Evolutionary conservation across 805 yeast species (phyloP).

Genomic region (Candida broadrunensis): DNA sequence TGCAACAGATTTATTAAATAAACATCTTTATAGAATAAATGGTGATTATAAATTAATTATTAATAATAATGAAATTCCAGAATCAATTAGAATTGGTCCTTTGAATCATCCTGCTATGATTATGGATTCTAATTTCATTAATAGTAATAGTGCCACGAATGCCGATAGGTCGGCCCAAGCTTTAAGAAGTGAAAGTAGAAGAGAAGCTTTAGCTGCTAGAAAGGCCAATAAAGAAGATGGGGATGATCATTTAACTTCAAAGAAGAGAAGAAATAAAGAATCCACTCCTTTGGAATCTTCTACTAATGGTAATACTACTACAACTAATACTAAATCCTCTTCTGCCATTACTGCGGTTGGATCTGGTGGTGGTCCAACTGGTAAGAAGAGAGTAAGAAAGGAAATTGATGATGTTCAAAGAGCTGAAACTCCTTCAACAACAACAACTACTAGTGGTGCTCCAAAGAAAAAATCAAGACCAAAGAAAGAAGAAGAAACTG

Average conservation of each 20-base stretch:
- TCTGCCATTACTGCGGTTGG: not conserved
- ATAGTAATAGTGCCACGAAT: slow-evolving; percentile 38
- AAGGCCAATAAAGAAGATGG: slow-evolving; percentile 52
- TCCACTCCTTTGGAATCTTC: slow-evolving; percentile 9
- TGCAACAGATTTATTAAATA: slow-evolving; percentile 73
- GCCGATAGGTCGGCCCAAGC: slow-evolving; percentile 60
- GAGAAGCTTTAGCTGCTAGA: slow-evolving; percentile 91
- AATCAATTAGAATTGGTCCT: slow-evolving; percentile 70
- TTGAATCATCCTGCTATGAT: slow-evolving; percentile 90
- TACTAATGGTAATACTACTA: not conserved
- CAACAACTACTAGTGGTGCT: not conserved
- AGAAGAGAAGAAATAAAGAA: slow-evolving; percentile 10
- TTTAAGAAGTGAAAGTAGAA: slow-evolving; percentile 76
- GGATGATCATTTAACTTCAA: slow-evolving; percentile 15
- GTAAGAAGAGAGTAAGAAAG: slow-evolving; percentile 15
- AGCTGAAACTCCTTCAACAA: slow-evolving; percentile 3
- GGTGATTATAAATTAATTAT: slow-evolving; percentile 75
- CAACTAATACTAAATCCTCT: not conserved
- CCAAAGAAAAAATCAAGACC: slow-evolving; percentile 15
- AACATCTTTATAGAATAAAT: slow-evolving; percentile 71
- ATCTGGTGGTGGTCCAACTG: slow-evolving; percentile 5
- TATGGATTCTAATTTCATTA: slow-evolving; percentile 47
- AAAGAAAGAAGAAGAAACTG: slow-evolving; percentile 15
- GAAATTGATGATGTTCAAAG: slow-evolving; percentile 13
- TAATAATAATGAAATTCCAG: slow-evolving; percentile 77